Evolutionary conservation across 2,329 filamentous ascomycete species (phyloP).

Genomic region (Nigrograna mackinnonii): DNA sequence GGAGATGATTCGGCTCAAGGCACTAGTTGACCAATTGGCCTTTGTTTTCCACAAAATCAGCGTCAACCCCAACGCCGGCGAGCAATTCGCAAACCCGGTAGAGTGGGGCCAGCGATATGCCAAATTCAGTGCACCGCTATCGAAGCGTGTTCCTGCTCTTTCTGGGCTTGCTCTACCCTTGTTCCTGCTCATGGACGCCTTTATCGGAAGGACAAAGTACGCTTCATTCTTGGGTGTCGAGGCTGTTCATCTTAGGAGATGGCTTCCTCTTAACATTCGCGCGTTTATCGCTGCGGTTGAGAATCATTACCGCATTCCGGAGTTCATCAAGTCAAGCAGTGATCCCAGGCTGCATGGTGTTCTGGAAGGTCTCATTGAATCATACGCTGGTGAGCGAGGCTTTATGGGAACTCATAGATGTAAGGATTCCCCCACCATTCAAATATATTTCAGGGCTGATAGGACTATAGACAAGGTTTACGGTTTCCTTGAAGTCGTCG

Average conservation of each 20-base stretch:
- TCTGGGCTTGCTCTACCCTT: conserved; percentile 49
- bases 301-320: conserved; percentile 57
- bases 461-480: conserved; percentile 52
- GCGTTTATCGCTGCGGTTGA: conserved; percentile 61
- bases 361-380: conserved; percentile 58
- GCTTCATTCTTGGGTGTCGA: conserved; percentile 56
- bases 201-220: conserved; percentile 56
- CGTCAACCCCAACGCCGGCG: conserved; percentile 52
- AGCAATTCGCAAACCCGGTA: conserved; percentile 30
- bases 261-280: conserved; percentile 57
- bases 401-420: conserved; percentile 60
- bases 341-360: conserved; percentile 56
- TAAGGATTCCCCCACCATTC: not conserved
- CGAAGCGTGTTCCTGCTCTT: conserved; percentile 55
- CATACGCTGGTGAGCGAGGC: conserved; percentile 57
- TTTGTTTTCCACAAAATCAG: conserved; percentile 60
- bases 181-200: conserved; percentile 59
- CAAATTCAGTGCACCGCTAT: conserved; percentile 56
- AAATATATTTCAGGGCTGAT: not conserved
- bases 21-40: conserved; percentile 56
- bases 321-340: conserved; percentile 54
- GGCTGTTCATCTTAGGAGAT: conserved; percentile 55
- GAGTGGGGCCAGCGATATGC: conserved; percentile 27
- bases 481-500: conserved; percentile 58
- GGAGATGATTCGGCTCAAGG: not conserved